Base-by-base conservation (phyloP, 768 basidiomycete genomes). In the Cytidiella melzeri region DNA sequence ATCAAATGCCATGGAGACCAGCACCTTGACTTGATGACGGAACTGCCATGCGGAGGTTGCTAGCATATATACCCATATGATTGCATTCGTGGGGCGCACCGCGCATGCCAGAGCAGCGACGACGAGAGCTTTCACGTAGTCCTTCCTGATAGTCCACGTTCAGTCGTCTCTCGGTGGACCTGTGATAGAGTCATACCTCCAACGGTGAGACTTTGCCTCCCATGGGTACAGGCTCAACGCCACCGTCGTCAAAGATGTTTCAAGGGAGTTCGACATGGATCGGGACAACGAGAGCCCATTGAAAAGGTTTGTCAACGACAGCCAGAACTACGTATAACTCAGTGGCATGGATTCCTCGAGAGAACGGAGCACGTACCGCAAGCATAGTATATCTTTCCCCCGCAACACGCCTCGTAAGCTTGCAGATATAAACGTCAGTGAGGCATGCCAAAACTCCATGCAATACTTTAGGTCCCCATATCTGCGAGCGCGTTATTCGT, bases 241-340 rank as follows among this genome's bases (percentile, higher is more conserved):
- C 37, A 86, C 66, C 0, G 83, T 83, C 0, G 88, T 87, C 38
- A 98, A 67, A 0, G 90, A 82, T 0, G 92, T 92, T 61, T 99
- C 96, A 23, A 94, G 68, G 11, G 92, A 94, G 62, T 97, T 99
- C 25, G 92, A 94, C 45, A 98, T 69, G 1, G 93, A 89, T 28
- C 96, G 79, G 3, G 93, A 87, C 21, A 96, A 71, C 1, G 89
- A 77, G 45, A 94, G 73, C 0, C 79, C 80, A 66, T 98, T 80
- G 69, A 97, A 98, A 61, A 95, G 80, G 4, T 90, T 94, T 1
- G 84, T 80, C 44, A 95, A 61, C 23, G 92, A 90, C 30, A 98
- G 63, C 51, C 92, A 73, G 30, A 84, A 67, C 93, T 97, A 55
- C 15, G 40, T 10, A 19, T 19, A 38, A 38, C 24, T 27, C 26